Evolutionary conservation across 495 filamentous ascomycete genomes (phyloP), one percentile per base, ranked within the genome.

Genomic region (Hyaloscypha bicolor): DNA sequence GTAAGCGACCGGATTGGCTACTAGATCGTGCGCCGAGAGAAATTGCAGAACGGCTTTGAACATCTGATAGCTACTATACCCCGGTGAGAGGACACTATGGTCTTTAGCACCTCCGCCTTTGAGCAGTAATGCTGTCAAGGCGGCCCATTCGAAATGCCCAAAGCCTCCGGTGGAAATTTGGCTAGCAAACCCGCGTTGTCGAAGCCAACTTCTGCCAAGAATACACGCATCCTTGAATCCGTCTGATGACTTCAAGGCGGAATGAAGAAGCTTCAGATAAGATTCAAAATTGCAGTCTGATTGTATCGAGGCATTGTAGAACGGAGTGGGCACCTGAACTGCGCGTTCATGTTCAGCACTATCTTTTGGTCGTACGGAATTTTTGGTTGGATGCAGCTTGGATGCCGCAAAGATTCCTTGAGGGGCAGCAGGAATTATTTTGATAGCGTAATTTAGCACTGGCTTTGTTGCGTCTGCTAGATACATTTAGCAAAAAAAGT

Each of bases 1-100:
- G 31, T 92, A 82, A 11, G 88, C 61, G 33, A 90, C 77, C 2
- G 91, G 88, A 45, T 86, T 87, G 48, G 81, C 86, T 29, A 77
- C 75, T 37, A 98, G 75, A 73, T 97, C 87, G 31, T 82, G 88
- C 6, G 83, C 81, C 9, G 91, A 86, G 21, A 99, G 78, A 73
- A 92, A 96, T 76, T 97, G 93, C 53, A 99, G 73, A 6, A 87
- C 88, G 1, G 90, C 93, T 75, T 96, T 98, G 82, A 99, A 97
- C 65, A 98, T 85, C 76, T 99, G 94, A 55, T 95, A 95, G 79
- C 89, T 91, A 77, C 90, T 96, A 70, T 96, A 91, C 9, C 91
- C 91, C 19, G 87, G 78, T 30, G 92, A 89, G 2, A 99, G 81
- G 29, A 93, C 73, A 3, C 88, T 82, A 60, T 87, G 84, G 5